Percentiles rank a stretch among this genome's conserved stretches.
These are phyloP conservation scores for Helminthosporium solani DNA, from an alignment of 2,329 filamentous ascomycete species.

Conservation along the genomic window DNA sequence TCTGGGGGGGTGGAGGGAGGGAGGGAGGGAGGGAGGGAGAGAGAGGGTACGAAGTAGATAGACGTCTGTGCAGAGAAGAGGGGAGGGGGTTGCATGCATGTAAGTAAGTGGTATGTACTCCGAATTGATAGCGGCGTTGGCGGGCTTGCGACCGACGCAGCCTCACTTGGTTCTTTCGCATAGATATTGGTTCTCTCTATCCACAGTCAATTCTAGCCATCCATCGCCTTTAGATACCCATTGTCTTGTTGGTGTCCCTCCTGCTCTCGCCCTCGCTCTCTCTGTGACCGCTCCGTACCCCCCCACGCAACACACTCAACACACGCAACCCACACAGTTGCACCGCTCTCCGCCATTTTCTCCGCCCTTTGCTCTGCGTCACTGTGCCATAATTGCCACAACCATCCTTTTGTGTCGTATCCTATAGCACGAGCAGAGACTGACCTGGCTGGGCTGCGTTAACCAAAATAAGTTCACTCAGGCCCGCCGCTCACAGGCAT, in stretches of 20 bases:
- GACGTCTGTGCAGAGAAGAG: slow-evolving; percentile 26
- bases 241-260: too few species aligned
- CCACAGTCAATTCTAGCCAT: neutral
- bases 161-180: neutral
- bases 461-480: neutral
- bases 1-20: too few species aligned
- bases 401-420: neutral
- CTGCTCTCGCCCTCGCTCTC: too few species aligned
- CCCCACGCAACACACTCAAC: too few species aligned
- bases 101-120: too few species aligned
- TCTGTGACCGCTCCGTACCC: neutral
- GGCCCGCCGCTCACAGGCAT: slow-evolving; percentile 30
- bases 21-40: too few species aligned
- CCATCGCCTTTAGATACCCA: too few species aligned
- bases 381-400: neutral
- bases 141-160: neutral
- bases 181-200: too few species aligned
- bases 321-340: neutral
- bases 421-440: neutral
- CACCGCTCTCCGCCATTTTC: neutral
- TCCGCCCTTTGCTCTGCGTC: slow-evolving; percentile 4
- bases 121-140: too few species aligned
- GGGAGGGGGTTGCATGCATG: too few species aligned
- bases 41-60: too few species aligned
- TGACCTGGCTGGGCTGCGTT: slow-evolving; percentile 8